Evolutionary conservation across 2,329 filamentous ascomycete species (phyloP).

Genomic region (Sporothrix sp.): DNA sequence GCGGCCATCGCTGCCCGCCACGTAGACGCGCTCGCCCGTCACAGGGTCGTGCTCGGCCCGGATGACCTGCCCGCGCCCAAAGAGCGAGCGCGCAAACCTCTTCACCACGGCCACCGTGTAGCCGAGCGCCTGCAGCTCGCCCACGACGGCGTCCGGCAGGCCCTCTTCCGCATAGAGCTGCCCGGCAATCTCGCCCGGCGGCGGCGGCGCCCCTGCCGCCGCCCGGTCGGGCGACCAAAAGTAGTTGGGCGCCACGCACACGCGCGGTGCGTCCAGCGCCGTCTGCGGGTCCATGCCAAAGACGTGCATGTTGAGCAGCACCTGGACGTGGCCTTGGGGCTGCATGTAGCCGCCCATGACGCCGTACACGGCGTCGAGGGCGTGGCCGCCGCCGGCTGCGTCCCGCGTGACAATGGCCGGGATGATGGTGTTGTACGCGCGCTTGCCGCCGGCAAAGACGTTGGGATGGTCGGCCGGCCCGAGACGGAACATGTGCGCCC

Average conservation of each 20-base stretch:
- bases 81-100: slow-evolving; percentile 56
- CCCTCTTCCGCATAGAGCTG: slow-evolving; percentile 75
- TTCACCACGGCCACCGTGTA: slow-evolving; percentile 60
- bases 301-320: slow-evolving; percentile 75
- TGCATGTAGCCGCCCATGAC: slow-evolving; percentile 99
- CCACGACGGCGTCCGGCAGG: slow-evolving; percentile 53
- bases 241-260: slow-evolving; percentile 63
- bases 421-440: slow-evolving; percentile 95
- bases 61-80: slow-evolving; percentile 81
- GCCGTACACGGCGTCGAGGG: slow-evolving; percentile 39
- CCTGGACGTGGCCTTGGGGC: slow-evolving; percentile 88
- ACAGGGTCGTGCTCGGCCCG: slow-evolving; percentile 56
- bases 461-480: slow-evolving; percentile 60
- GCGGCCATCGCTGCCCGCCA: slow-evolving; percentile 75
- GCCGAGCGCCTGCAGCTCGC: slow-evolving; percentile 56
- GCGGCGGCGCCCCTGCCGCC: slow-evolving; percentile 33
- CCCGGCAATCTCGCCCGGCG: slow-evolving; percentile 22
- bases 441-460: slow-evolving; percentile 63
- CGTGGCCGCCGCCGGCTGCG: slow-evolving; percentile 25
- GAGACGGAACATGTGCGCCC: slow-evolving; percentile 75
- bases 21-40: slow-evolving; percentile 64
- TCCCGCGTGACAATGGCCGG: slow-evolving; percentile 73
- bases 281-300: slow-evolving; percentile 74
- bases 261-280: slow-evolving; percentile 75
- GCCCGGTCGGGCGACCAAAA: slow-evolving; percentile 28